Base-by-base conservation (phyloP, 2,329 filamentous ascomycete species). In the Claviceps monticola region DNA sequence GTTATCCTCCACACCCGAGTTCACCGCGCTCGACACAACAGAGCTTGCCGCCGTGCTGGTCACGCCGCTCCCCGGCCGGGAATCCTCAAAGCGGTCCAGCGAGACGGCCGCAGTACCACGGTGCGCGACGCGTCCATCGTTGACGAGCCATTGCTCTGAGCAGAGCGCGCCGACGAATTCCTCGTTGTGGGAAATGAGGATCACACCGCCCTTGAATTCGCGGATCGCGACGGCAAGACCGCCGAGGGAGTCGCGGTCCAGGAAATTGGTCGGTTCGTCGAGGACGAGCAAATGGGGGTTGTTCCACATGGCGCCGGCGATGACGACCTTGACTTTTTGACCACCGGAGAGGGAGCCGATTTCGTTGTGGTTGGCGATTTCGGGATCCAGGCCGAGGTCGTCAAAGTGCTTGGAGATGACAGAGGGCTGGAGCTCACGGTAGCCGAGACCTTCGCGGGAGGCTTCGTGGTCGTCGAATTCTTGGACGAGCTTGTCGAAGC, bases 181-280 rank as follows among this genome's bases (percentile, higher is more conserved):
- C 66, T 97, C 90, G 79, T 98, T 97, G 73, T 98, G 93, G 56
- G 90, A 96, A 70, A 98, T 98, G 83, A 98, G 95, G 57, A 98
- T 90, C 2, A 98, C 93, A 68, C 93, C 93, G 59, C 93, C 93
- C 74, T 89, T 94, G 81, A 94, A 98, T 65, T 97, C 93, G 60
- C 90, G 88, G 63, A 98, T 97, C 58, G 93, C 93, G 42, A 95
- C 89, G n/a, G 93, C 90, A 51, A 98, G 80, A 68, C 91, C 93
- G 64, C 93, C 94, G 17, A 98, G 83, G 16, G 90, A 95, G 72
- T 98, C 93, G 61, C 93, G 89, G 66, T 98, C 93, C 75, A 98
- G 82, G 79, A 96, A 98, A 75, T 98, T 98, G 67, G 93, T 97
- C 53, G 93, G 93, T 72, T 98, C 91, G 78, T 98, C 93, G 23